These are phyloP conservation scores for Fusarium sp. DNA, from an alignment of 2,329 filamentous ascomycete species.

Conservation along the genomic window DNA sequence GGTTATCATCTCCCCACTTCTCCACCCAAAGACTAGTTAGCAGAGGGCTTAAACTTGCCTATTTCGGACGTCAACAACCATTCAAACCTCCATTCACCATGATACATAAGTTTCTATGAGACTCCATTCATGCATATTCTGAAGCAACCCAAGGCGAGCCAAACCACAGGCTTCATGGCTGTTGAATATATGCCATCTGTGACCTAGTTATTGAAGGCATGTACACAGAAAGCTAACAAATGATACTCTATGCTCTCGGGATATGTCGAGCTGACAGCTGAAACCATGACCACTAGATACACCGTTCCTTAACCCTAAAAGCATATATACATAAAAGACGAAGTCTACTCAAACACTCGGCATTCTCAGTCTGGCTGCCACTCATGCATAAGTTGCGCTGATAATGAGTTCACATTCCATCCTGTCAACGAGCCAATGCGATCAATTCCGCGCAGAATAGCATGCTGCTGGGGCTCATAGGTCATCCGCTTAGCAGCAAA, in stretches of 20 bases:
- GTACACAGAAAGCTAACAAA: neutral
- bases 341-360: neutral
- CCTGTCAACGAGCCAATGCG: constrained; percentile 52
- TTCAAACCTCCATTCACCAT: neutral
- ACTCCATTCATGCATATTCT: neutral
- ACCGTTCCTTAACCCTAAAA: neutral
- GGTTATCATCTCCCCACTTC: neutral
- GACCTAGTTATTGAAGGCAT: neutral
- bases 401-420: constrained; percentile 48
- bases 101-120: neutral
- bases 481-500: constrained; percentile 58
- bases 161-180: neutral
- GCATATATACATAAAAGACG: neutral
- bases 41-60: constrained; percentile 7
- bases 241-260: too few relatives aligned
- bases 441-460: constrained; percentile 52
- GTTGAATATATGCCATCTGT: neutral
- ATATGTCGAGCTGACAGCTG: neutral
- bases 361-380: constrained; percentile 41
- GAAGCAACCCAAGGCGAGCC: neutral
- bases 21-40: neutral
- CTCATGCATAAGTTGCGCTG: constrained; percentile 39
- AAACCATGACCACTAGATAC: neutral
- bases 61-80: neutral
- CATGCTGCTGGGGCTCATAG: constrained; percentile 57